Evolutionary conservation across 2,329 filamentous ascomycete genomes (phyloP), one percentile per base, ranked within the genome.

Genomic region (Colletotrichum coccodes): DNA sequence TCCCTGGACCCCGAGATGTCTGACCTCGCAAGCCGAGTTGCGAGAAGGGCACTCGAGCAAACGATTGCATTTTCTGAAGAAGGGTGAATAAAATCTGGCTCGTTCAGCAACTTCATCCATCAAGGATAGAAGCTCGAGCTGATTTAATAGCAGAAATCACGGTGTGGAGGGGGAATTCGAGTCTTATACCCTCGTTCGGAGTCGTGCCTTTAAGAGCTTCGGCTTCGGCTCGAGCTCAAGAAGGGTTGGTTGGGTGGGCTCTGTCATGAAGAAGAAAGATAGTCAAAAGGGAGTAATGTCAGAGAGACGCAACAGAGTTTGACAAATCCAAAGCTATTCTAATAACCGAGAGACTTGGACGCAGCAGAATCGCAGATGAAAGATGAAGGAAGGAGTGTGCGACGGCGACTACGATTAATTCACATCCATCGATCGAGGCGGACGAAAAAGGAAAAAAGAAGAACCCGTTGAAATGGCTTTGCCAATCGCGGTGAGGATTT

Each of bases 401-500:
- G n/a, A n/a, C n/a, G n/a, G n/a, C n/a, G n/a, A n/a, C n/a, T n/a
- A n/a, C n/a, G 26, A 49, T 6, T n/a, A 49, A 49, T 11, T 3
- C 23, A 49, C 26, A n/a, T 49, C 7, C 12, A 16, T 26, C 9
- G 16, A 49, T n/a, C n/a, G n/a, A n/a, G n/a, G n/a, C n/a, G 23
- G 23, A 11, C 9, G 9, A 38, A 53, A 36, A 26, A 21, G 9
- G 6, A 28, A 28, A 38, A 4, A 6, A 2, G 1, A 11, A 49
- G 9, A 30, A 60, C 57, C 57, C 57, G 57, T 36, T 9, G 16
- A 44, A 60, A 1, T 60, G 57, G 44, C 44, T 60, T 1, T 2
- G 11, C 57, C 57, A 60, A 60, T 60, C 57, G 57, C 44, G 56
- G 44, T 50, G 57, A 60, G 57, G 57, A 60, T 60, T 73, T 73